phyloP scores from a whole-genome alignment of 495 filamentous ascomycete genomes.

The Penicillium simplicissimum region DNA sequence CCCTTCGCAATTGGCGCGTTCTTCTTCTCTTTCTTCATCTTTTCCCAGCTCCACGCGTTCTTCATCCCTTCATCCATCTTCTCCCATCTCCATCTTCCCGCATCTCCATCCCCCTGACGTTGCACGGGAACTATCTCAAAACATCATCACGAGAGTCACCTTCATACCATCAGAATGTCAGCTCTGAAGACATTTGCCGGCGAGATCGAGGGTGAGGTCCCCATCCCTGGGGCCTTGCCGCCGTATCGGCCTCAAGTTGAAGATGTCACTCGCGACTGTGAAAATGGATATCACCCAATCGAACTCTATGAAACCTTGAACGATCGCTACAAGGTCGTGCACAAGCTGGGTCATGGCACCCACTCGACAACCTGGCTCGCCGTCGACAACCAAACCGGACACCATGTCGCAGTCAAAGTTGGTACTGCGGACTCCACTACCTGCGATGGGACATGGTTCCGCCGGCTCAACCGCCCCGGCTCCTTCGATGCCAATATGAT shows the following conservation, averaged over 20 bases:
- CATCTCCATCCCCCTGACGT: not conserved
- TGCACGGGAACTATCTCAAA: not conserved
- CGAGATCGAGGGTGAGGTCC: not conserved
- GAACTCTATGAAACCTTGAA: conserved; percentile 37
- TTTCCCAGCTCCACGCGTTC: not conserved
- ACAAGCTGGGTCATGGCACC: conserved; percentile 39
- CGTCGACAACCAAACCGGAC: not conserved
- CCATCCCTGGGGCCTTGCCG: not conserved
- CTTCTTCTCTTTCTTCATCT: too few species aligned
- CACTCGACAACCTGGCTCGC: conserved; percentile 30
- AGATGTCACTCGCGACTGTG: conserved; percentile 25
- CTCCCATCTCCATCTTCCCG: not conserved
- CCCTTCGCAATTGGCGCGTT: too few species aligned
- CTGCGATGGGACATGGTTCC: not conserved
- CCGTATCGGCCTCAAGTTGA: conserved; percentile 2
- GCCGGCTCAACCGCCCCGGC: conserved; percentile 1
- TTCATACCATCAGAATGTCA: not conserved
- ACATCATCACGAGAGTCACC: not conserved
- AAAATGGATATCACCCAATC: conserved; percentile 43
- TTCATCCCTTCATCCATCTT: not conserved
- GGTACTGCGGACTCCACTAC: conserved; percentile 16
- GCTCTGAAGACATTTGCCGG: not conserved
- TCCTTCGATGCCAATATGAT: conserved; percentile 11
- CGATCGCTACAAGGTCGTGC: conserved; percentile 37
- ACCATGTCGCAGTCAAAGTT: conserved; percentile 33